Evolutionary conservation across 1,139 yeast species (phyloP).

Genomic region (Taphrina communis): DNA sequence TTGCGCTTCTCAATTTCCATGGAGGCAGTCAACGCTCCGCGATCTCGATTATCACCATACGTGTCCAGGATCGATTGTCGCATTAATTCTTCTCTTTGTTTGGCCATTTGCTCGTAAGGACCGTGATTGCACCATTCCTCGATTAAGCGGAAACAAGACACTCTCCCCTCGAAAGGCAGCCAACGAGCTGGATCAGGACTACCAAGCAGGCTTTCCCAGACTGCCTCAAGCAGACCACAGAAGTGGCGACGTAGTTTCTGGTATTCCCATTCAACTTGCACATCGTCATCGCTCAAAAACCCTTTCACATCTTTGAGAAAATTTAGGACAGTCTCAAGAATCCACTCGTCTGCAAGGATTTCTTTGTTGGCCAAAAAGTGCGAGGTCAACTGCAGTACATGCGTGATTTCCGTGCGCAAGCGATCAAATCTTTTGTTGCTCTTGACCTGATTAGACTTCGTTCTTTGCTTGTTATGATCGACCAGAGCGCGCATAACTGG

Average conservation of each 20-base stretch:
- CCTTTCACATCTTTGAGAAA: conserved; percentile 70
- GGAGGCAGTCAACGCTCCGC: conserved; percentile 65
- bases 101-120: conserved; percentile 63
- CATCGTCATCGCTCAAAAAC: conserved; percentile 63
- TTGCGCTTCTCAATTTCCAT: conserved; percentile 81
- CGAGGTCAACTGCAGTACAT: conserved; percentile 73
- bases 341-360: conserved; percentile 70
- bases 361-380: conserved; percentile 62
- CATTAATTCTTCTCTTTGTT: conserved; percentile 73
- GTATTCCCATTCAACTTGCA: conserved; percentile 72
- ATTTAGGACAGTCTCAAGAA: conserved; percentile 66
- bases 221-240: conserved; percentile 74
- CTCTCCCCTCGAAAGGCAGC: conserved; percentile 84
- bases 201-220: conserved; percentile 61
- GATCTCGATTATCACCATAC: conserved; percentile 51
- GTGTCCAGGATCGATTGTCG: conserved; percentile 49
- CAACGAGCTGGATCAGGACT: conserved; percentile 59
- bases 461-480: conserved; percentile 50
- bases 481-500: conserved; percentile 65
- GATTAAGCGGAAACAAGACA: conserved; percentile 77
- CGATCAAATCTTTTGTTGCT: conserved; percentile 56
- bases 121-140: conserved; percentile 98
- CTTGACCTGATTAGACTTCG: conserved; percentile 44
- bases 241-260: conserved; percentile 81
- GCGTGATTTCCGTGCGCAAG: conserved; percentile 76